phyloP scores from a whole-genome alignment of 2,329 filamentous ascomycete genomes.

The Ilyonectria sp. region DNA sequence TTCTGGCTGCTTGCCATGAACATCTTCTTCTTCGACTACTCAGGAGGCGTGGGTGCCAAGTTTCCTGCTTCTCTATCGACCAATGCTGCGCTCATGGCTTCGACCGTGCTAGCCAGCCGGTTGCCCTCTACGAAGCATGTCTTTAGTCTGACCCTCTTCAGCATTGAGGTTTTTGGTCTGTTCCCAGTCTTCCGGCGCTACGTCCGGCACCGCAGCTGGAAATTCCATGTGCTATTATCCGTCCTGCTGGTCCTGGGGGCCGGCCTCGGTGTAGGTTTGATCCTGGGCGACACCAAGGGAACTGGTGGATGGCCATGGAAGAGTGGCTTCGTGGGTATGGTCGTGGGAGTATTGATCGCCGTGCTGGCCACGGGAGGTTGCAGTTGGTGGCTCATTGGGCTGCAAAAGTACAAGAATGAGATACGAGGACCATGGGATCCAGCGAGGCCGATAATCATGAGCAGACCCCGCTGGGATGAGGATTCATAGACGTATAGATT shows the following conservation, averaged over 20 bases:
- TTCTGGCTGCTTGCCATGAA: slow-evolving; percentile 95
- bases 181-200: slow-evolving; percentile 98
- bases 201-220: slow-evolving; percentile 85
- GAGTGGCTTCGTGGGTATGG: slow-evolving; percentile 77
- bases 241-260: slow-evolving; percentile 83
- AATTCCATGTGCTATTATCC: slow-evolving; percentile 84
- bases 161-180: slow-evolving; percentile 95
- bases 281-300: slow-evolving; percentile 62
- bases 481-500: slow-evolving; percentile 41
- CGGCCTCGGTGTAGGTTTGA: slow-evolving; percentile 81
- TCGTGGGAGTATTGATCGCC: slow-evolving; percentile 82
- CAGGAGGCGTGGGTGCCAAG: slow-evolving; percentile 74
- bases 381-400: slow-evolving; percentile 96
- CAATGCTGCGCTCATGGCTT: slow-evolving; percentile 96
- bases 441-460: slow-evolving; percentile 87
- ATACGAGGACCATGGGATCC: slow-evolving; percentile 99
- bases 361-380: slow-evolving; percentile 90
- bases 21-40: slow-evolving; percentile 98
- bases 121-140: slow-evolving; percentile 93
- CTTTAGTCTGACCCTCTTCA: slow-evolving; percentile 95
- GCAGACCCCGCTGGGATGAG: slow-evolving; percentile 69
- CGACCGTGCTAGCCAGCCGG: slow-evolving; percentile 91
- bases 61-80: slow-evolving; percentile 87
- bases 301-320: slow-evolving; percentile 64
- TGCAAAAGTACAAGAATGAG: slow-evolving; percentile 99